These are phyloP conservation scores for Gastrolobium villosum DNA, from an alignment of 306 rosid genomes.

Conservation along the genomic window DNA sequence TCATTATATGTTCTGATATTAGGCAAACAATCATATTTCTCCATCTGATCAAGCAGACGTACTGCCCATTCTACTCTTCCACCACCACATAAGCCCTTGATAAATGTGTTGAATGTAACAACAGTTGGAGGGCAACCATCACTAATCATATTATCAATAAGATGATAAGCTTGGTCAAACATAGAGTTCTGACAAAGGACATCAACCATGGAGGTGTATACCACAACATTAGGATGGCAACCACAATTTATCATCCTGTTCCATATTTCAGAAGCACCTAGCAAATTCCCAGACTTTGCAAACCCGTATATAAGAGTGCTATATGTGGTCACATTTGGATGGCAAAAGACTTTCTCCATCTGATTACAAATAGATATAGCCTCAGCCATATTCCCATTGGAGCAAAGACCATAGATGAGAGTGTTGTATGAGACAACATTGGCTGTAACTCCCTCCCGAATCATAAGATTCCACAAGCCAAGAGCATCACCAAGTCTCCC, in stretches of 20 bases:
- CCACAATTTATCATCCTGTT: constrained; percentile 77
- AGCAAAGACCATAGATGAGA: constrained; percentile 78
- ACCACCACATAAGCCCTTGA: constrained; percentile 74
- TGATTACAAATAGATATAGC: constrained; percentile 59
- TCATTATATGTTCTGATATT: constrained; percentile 80
- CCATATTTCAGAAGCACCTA: constrained; percentile 78
- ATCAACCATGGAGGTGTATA: constrained; percentile 83
- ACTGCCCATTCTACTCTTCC: constrained; percentile 77
- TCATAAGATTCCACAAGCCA: constrained; percentile 73
- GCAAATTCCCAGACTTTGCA: constrained; percentile 73
- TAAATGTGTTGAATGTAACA: constrained; percentile 74
- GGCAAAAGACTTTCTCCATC: constrained; percentile 66
- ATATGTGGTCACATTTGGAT: constrained; percentile 75
- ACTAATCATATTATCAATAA: constrained; percentile 67
- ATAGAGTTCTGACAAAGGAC: constrained; percentile 71
- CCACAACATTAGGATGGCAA: constrained; percentile 84
- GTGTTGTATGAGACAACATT: constrained; percentile 71
- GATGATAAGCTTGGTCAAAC: constrained; percentile 71
- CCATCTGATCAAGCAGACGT: constrained; percentile 69
- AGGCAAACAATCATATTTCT: constrained; percentile 68
- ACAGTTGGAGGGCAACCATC: constrained; percentile 84
- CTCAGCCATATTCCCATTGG: constrained; percentile 59
- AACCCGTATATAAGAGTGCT: constrained; percentile 76
- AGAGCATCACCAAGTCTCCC: constrained; percentile 66
- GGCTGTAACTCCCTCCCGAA: constrained; percentile 63